Evolutionary conservation across 2,329 filamentous ascomycete species (phyloP).

Genomic region (Cryphonectria nitschkei): DNA sequence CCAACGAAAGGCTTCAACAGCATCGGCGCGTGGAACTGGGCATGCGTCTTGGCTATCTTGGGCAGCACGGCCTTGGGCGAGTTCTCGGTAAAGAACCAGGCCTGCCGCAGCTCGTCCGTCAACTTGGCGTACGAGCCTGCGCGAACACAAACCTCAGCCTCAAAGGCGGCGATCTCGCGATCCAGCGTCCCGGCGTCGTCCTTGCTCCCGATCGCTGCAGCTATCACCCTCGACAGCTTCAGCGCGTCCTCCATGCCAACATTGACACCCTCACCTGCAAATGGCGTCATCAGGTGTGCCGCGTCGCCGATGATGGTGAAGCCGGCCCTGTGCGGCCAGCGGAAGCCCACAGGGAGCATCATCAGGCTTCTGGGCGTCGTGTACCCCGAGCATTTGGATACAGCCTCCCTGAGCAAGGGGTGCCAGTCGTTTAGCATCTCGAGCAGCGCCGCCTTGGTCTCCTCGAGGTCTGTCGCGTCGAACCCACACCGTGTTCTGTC

Average conservation of each 20-base stretch:
- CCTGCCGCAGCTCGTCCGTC: constrained; percentile 41
- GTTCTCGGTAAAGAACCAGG: constrained; percentile 52
- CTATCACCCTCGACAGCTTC: constrained; percentile 50
- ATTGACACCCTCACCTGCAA: constrained; percentile 64
- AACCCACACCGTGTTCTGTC: constrained; percentile 45
- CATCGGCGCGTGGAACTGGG: constrained; percentile 38
- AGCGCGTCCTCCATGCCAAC: constrained; percentile 58
- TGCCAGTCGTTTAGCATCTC: constrained; percentile 45
- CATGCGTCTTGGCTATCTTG: constrained; percentile 38
- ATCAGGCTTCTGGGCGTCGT: constrained; percentile 52
- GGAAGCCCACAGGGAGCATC: constrained; percentile 53
- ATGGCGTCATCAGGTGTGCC: constrained; percentile 62
- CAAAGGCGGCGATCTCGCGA: constrained; percentile 40
- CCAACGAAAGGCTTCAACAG: constrained; percentile 38
- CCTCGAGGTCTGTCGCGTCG: constrained; percentile 44
- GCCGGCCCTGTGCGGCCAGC: constrained; percentile 52
- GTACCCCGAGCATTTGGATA: constrained; percentile 45
- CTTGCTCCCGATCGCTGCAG: constrained; percentile 28
- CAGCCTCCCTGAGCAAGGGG: constrained; percentile 45
- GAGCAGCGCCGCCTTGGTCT: constrained; percentile 45
- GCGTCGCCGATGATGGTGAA: constrained; percentile 62
- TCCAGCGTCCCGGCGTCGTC: constrained; percentile 36
- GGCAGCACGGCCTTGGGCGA: constrained; percentile 50
- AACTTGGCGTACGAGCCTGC: constrained; percentile 37
- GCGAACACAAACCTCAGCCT: constrained; percentile 45